These are phyloP conservation scores for Colletotrichum cereale DNA, from an alignment of 2,329 filamentous ascomycete species.

Conservation along the genomic window DNA sequence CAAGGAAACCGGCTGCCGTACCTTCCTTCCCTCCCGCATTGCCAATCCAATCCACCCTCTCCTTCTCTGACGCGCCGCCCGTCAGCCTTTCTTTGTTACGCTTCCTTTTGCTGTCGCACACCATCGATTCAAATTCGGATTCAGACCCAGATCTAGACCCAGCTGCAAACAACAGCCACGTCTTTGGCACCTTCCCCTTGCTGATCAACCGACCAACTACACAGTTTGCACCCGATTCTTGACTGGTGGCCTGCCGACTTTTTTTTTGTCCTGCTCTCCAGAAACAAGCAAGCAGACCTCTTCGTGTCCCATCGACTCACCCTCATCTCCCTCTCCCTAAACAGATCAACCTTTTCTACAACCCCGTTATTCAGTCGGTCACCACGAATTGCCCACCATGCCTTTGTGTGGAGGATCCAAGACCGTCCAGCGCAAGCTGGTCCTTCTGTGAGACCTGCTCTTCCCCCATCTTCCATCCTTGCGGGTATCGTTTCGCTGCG, in stretches of 20 bases:
- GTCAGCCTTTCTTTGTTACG: constrained; percentile 22
- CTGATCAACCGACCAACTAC: constrained; percentile 11
- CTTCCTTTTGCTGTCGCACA: constrained; percentile 22
- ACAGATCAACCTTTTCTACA: neutral
- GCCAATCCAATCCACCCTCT: constrained; percentile 9
- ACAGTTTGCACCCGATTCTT: neutral
- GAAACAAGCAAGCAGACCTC: constrained; percentile 15
- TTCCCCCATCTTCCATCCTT: constrained; percentile 31
- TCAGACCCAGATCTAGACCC: neutral
- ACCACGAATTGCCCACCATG: constrained; percentile 28
- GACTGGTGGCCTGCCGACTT: constrained; percentile 3
- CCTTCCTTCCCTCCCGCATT: constrained; percentile 1
- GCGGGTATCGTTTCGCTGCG: constrained; percentile 14
- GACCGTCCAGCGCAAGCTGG: constrained; percentile 95
- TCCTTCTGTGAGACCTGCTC: constrained; percentile 79
- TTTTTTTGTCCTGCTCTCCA: constrained; percentile 5
- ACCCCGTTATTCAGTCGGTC: neutral
- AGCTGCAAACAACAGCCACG: constrained; percentile 23
- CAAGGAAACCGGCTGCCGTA: neutral
- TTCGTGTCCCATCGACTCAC: constrained; percentile 12
- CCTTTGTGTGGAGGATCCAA: constrained; percentile 77
- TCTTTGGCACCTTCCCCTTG: constrained; percentile 14
- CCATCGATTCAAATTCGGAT: neutral
- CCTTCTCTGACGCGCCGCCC: neutral
- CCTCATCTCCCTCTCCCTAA: neutral